Evolutionary conservation across 768 basidiomycete genomes (phyloP).

Genomic region (Boletus reticuloceps): DNA sequence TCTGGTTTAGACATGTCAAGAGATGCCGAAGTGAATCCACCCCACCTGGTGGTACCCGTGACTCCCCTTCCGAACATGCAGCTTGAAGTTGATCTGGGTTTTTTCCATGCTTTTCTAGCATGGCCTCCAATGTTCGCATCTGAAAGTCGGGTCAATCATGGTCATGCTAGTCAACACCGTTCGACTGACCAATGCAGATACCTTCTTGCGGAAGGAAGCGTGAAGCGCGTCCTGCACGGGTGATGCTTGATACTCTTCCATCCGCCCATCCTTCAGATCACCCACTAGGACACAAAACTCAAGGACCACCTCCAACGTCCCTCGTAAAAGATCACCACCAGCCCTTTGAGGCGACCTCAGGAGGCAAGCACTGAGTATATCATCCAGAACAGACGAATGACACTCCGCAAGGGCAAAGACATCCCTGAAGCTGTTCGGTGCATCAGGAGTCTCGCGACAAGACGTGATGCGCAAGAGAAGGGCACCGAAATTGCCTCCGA

Average conservation of each 20-base stretch:
- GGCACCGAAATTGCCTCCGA: slow-evolving; percentile 70
- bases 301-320: slow-evolving; percentile 61
- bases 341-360: slow-evolving; percentile 65
- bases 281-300: slow-evolving; percentile 66
- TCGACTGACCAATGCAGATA: slow-evolving; percentile 54
- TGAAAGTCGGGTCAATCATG: slow-evolving; percentile 26
- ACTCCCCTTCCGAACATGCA: slow-evolving; percentile 26
- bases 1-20: slow-evolving; percentile 50
- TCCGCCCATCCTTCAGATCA: slow-evolving; percentile 49
- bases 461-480: slow-evolving; percentile 50
- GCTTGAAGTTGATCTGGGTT: slow-evolving; percentile 21
- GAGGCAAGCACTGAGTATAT: slow-evolving; percentile 74
- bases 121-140: slow-evolving; percentile 53
- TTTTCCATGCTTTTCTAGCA: slow-evolving; percentile 52
- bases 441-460: slow-evolving; percentile 21
- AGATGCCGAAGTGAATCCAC: slow-evolving; percentile 54
- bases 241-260: slow-evolving; percentile 67
- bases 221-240: slow-evolving; percentile 53
- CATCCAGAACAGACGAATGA: slow-evolving; percentile 69
- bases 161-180: not conserved
- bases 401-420: slow-evolving; percentile 67
- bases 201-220: slow-evolving; percentile 50
- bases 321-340: slow-evolving; percentile 62
- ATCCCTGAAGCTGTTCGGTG: slow-evolving; percentile 48
- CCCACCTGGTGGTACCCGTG: slow-evolving; percentile 45